Evolutionary conservation across 345 rosid genomes (phyloP).

Genomic region (Lagerstroemia speciosa): DNA sequence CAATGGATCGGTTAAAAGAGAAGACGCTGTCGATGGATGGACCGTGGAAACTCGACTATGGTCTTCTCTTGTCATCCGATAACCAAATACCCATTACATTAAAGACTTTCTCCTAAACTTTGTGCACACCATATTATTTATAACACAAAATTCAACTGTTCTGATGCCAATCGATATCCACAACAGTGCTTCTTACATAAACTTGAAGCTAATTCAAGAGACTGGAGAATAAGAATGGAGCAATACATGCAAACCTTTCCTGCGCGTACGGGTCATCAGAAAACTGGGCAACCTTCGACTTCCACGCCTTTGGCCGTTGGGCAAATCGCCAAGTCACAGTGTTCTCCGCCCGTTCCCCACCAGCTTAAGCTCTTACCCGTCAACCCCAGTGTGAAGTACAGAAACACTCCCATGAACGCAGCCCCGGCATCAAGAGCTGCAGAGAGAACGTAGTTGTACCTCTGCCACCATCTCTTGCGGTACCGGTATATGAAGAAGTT

Average conservation of each 20-base stretch:
- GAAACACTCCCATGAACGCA: slow-evolving; percentile 71
- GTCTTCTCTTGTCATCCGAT: no score
- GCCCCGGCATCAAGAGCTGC: slow-evolving; percentile 84
- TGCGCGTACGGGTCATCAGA: slow-evolving; percentile 15
- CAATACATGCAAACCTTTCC: no score
- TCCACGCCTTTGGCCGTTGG: slow-evolving; percentile 66
- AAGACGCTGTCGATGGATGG: no score
- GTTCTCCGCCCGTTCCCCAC: slow-evolving; percentile 83
- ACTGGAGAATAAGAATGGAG: not conserved
- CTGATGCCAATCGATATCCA: no score
- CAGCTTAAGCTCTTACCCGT: slow-evolving; percentile 44
- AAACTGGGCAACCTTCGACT: slow-evolving; percentile 54
- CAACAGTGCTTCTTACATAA: no score
- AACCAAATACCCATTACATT: no score
- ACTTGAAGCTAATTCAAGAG: no score
- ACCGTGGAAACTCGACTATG: no score
- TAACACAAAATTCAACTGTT: no score
- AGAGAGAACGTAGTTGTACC: slow-evolving; percentile 76
- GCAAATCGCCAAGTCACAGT: slow-evolving; percentile 66
- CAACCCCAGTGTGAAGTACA: slow-evolving; percentile 58
- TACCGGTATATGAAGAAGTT: slow-evolving; percentile 73
- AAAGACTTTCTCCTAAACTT: no score
- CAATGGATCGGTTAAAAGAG: no score
- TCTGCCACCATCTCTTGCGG: slow-evolving; percentile 78
- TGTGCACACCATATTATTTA: no score